Conservation (phyloP, 352 stramenopile species). For the Globisporangium polare region DNA sequence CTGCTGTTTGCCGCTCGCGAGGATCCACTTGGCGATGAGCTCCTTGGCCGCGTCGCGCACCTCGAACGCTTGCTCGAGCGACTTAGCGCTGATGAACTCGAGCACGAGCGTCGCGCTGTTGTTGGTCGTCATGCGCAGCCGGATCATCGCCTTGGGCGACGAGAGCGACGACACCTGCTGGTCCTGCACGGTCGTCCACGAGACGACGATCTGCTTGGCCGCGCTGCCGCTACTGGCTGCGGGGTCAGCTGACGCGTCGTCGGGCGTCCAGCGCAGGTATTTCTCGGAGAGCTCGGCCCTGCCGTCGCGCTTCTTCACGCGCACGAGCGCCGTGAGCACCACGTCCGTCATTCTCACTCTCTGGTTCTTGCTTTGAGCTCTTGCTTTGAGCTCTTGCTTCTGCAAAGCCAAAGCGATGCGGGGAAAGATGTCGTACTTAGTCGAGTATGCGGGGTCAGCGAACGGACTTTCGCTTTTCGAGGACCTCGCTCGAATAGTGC, state of each 20-base stretch:
- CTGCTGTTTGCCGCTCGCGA: slow-evolving; percentile 35
- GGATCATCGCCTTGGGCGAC: slow-evolving; percentile 80
- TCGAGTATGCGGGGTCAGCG: background rate
- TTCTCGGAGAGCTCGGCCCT: slow-evolving; percentile 53
- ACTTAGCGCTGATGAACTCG: slow-evolving; percentile 53
- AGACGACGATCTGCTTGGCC: slow-evolving; percentile 47
- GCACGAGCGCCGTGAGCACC: slow-evolving; percentile 46
- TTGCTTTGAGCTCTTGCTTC: background rate
- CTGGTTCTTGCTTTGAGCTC: background rate
- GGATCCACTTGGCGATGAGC: slow-evolving; percentile 51
- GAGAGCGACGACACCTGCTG: slow-evolving; percentile 77
- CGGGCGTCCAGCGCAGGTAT: slow-evolving; percentile 53
- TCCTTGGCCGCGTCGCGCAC: slow-evolving; percentile 68
- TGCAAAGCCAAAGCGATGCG: background rate
- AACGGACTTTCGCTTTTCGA: too few species aligned
- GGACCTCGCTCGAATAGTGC: too few species aligned
- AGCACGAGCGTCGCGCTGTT: slow-evolving; percentile 58
- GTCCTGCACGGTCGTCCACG: slow-evolving; percentile 68
- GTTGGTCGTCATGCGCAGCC: slow-evolving; percentile 60
- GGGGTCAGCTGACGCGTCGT: slow-evolving; percentile 23
- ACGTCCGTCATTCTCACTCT: slow-evolving; percentile 8
- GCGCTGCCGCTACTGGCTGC: background rate
- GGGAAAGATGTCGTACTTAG: slow-evolving; percentile 1
- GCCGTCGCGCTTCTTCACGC: slow-evolving; percentile 81
- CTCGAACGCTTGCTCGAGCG: slow-evolving; percentile 64